phyloP scores from a whole-genome alignment of 192 early-diverging fungal genomes.

The Podila verticillata region DNA sequence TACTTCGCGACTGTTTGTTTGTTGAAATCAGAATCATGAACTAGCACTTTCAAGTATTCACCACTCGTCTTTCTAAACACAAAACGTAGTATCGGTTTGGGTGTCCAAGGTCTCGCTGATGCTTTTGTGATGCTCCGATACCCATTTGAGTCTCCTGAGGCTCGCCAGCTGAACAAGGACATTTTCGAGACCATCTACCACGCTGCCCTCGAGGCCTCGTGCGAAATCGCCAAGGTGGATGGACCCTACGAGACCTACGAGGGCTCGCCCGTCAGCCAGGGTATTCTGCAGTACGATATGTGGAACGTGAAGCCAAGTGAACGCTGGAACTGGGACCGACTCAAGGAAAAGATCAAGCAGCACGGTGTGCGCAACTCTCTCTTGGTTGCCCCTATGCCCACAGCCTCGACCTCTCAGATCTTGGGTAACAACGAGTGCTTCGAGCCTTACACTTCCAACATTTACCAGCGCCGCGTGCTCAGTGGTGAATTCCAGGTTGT shows the following conservation, averaged over 20 bases:
- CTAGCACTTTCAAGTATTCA: no score
- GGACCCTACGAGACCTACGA: slow-evolving; percentile 88
- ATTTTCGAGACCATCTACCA: slow-evolving; percentile 97
- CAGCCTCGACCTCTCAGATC: slow-evolving; percentile 94
- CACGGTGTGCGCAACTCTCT: slow-evolving; percentile 93
- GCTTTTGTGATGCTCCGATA: slow-evolving; percentile 94
- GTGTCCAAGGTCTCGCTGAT: slow-evolving; percentile 85
- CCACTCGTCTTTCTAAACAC: neutral
- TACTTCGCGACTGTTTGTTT: neutral
- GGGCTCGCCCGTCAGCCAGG: slow-evolving; percentile 87
- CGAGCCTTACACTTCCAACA: slow-evolving; percentile 90
- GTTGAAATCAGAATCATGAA: neutral
- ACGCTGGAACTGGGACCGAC: slow-evolving; percentile 86
- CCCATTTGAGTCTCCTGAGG: slow-evolving; percentile 89
- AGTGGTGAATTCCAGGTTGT: slow-evolving; percentile 99
- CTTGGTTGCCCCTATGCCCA: slow-evolving; percentile 96
- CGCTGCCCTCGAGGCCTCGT: slow-evolving; percentile 89
- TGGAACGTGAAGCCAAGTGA: slow-evolving; percentile 84
- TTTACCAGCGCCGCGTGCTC: slow-evolving; percentile 95
- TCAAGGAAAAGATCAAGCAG: slow-evolving; percentile 79
- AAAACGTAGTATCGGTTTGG: slow-evolving; percentile 19
- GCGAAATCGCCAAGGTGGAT: slow-evolving; percentile 80
- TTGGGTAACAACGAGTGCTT: slow-evolving; percentile 98
- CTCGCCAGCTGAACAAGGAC: slow-evolving; percentile 81
- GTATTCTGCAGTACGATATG: slow-evolving; percentile 91